Base-by-base conservation (phyloP, 306 rosid genomes). In the Dalbergia oliveri region DNA sequence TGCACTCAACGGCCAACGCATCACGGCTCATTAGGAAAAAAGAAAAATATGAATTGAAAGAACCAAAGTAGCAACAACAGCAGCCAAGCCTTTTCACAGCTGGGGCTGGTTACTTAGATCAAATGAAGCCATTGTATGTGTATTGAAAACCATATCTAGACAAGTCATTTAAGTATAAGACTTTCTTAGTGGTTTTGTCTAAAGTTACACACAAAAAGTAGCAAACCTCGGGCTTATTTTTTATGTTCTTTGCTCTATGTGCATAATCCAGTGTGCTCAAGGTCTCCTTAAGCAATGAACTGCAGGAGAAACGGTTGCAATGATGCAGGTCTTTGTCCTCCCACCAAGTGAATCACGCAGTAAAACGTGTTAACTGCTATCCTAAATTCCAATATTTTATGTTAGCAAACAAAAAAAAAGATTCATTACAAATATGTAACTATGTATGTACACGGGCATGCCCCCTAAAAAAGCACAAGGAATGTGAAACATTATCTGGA, bases 281-380 rank as follows among this genome's bases (percentile, higher is more conserved):
- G 7, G 99, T 96, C 82, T 96, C 99, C 80, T 96, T 21, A 93
- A 81, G 86, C 99, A 96, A 79, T 91, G 99, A 76, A 96, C 99
- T 64, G 97, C 99, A 1, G 99, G 99, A 13, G 99, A 96, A 47
- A 96, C 99, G 9, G 99, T 93, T 2, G 99, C 98, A 65, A 96
- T 96, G 84, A 96, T 96, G 80, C 99, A 96, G 8, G 99, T 96
- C 85, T 93, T 96, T 62, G 99, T 96, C 89, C 99, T 90, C 72
- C 99, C 99, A 0, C 99, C 98, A 79, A 96, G 98, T 47, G 99
- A 96, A 83, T 96, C 99, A 37, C 99, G 98, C 60, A 96, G 92
- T 87, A 96, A 96, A 88, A 66, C 99, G 90, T 2, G 99, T 96
- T 61, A 96, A 88, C 85, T 96, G 88, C 99, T 96, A 87, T 96